Evolutionary conservation across 2,329 filamentous ascomycete species (phyloP).

Genomic region (Talaromyces amestolkiae): DNA sequence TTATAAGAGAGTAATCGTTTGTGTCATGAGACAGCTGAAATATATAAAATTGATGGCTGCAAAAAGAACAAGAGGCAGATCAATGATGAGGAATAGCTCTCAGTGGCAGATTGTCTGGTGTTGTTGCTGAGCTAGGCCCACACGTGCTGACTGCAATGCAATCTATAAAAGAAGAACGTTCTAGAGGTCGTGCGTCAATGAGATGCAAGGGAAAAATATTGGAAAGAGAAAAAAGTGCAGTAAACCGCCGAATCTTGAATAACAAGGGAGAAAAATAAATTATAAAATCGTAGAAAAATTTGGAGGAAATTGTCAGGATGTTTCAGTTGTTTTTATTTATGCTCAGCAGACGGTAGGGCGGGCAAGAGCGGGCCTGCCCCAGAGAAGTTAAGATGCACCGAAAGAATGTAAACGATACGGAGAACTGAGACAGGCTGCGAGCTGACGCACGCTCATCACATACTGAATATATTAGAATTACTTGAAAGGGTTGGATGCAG

Average conservation of each 20-base stretch:
- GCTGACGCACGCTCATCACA: background rate
- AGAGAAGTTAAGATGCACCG: background rate
- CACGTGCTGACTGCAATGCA: constrained; percentile 2
- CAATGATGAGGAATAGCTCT: background rate
- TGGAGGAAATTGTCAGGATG: background rate
- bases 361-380: background rate
- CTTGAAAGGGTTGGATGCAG: background rate
- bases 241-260: background rate
- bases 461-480: background rate
- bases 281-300: background rate
- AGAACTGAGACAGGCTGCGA: background rate
- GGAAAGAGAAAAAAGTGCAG: background rate
- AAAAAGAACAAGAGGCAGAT: background rate
- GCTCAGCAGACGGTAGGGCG: constrained; percentile 2
- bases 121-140: constrained; percentile 1
- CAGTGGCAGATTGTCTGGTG: background rate
- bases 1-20: background rate
- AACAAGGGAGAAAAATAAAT: background rate
- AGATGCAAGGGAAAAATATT: background rate
- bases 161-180: background rate
- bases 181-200: background rate
- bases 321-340: constrained; percentile 5
- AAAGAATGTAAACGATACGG: background rate
- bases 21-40: background rate
- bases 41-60: background rate